Evolutionary conservation across 1,284 basidiomycete species (phyloP), one percentile per base, ranked within the genome.

Genomic region (Fomitopsis betulina): DNA sequence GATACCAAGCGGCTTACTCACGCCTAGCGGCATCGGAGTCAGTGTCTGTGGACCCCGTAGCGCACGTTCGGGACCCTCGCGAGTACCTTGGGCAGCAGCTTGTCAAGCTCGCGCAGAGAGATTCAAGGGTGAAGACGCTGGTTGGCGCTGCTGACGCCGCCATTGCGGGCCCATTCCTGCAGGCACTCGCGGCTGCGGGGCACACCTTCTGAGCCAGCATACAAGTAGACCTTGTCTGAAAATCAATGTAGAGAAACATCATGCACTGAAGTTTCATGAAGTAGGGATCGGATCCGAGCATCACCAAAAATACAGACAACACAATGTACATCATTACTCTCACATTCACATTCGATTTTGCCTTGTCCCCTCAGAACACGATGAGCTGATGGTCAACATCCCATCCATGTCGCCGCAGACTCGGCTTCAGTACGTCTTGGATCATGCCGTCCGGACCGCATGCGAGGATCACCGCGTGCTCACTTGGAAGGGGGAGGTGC

Each of bases 1-100:
- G 94, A 0, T 99, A 98, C 76, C 96, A 99, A 71, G 91, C 92
- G 0, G 88, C 90, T 2, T 99, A 96, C 75, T 95, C 94, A 56
- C 85, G 90, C 50, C 82, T 99, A 10, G 94, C 93, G 0, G 93
- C 96, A 0, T 89, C 91, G 4, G 86, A 89, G 63, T 72, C 70
- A 0, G 70, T 69, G 0, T 74, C 78, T 19, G 73, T 70, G 1
- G 89, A 91, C 69, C 82, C 84, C 1, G 81, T 89, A 9, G 81
- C 74, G 17, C 82, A 87, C 65, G 80, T 87, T 1, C 73, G 72
- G 19, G 80, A 90, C 67, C 80, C 84, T 17, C 72, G 80, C 45
- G 75, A 75, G 49, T 84, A 78, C 62, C 70, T 86, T 2, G 79
- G 80, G 0, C 73, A 77, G 60, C 74, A 78, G 60, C 72, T 87